Conservation (phyloP, 768 basidiomycete species). For the Termitomyces sp. region DNA sequence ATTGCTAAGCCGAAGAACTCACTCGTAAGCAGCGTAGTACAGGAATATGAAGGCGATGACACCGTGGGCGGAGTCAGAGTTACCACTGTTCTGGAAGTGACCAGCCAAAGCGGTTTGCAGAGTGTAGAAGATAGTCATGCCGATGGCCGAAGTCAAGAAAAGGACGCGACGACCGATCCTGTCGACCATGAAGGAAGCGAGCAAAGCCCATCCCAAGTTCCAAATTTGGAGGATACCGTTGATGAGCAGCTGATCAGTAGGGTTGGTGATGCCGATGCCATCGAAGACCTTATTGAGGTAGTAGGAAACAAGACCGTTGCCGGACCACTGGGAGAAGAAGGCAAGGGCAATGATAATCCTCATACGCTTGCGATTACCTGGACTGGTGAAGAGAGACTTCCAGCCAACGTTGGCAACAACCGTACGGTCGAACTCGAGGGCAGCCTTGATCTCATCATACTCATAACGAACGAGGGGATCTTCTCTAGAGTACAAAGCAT, state of each 20-base stretch:
- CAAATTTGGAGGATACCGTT: constrained; percentile 85
- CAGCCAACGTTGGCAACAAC: constrained; percentile 63
- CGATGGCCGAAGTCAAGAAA: constrained; percentile 56
- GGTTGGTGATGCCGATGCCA: constrained; percentile 62
- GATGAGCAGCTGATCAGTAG: constrained; percentile 71
- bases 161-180: constrained; percentile 67
- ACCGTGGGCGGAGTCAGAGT: constrained; percentile 53
- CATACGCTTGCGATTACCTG: constrained; percentile 77
- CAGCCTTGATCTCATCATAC: constrained; percentile 78
- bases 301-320: constrained; percentile 82
- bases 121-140: constrained; percentile 68
- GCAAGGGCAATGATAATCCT: constrained; percentile 74
- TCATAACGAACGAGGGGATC: constrained; percentile 74
- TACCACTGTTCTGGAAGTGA: constrained; percentile 44
- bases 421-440: constrained; percentile 65
- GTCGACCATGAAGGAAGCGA: constrained; percentile 62
- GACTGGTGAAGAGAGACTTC: constrained; percentile 62
- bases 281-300: constrained; percentile 76
- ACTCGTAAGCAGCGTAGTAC: constrained; percentile 79
- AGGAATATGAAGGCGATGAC: constrained; percentile 86
- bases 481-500: constrained; percentile 29
- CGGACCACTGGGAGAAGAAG: constrained; percentile 87
- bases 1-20: constrained; percentile 23
- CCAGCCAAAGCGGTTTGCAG: constrained; percentile 69
- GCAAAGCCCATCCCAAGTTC: constrained; percentile 66